A percentile compares a stretch with the other conserved stretches of the same genome.
Evolutionary conservation across 306 rosid species (phyloP).

Genomic region (Ammopiptanthus mongolicus): DNA sequence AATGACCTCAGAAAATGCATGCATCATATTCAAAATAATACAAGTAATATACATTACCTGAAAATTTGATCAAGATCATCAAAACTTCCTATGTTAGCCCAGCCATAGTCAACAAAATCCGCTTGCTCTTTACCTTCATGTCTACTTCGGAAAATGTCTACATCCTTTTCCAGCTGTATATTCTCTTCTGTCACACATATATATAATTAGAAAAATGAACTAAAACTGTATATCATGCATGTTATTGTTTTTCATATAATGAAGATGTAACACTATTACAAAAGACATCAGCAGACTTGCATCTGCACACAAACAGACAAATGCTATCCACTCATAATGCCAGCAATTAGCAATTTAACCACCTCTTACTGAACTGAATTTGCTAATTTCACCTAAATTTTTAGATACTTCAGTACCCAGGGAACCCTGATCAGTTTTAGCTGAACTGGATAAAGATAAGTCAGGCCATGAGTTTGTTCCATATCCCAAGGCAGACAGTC

Average conservation of each 20-base stretch:
- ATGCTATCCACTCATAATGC: constrained; percentile 17
- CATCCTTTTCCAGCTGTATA: constrained; percentile 44
- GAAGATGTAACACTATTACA: constrained; percentile 6
- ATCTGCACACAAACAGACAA: constrained; percentile 1
- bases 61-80: constrained; percentile 87
- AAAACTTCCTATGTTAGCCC: constrained; percentile 91
- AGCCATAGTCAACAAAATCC: constrained; percentile 77
- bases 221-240: constrained; percentile 17
- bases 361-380: constrained; percentile 37
- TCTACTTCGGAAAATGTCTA: constrained; percentile 42
- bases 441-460: constrained; percentile 45
- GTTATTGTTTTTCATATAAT: neutral
- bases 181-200: constrained; percentile 48
- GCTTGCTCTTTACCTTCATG: constrained; percentile 68
- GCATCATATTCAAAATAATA: neutral
- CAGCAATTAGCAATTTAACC: constrained; percentile 34
- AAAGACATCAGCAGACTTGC: constrained; percentile 11
- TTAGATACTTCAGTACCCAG: constrained; percentile 42
- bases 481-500: constrained; percentile 45
- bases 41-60: constrained; percentile 54
- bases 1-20: neutral
- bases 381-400: constrained; percentile 37
- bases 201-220: constrained; percentile 16
- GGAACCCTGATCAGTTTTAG: constrained; percentile 43
- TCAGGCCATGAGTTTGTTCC: constrained; percentile 52